Evolutionary conservation across 225 moss, liverwort and hornwort species (phyloP), one percentile per base, ranked within the genome.

Genomic region (Ulota crispa): DNA sequence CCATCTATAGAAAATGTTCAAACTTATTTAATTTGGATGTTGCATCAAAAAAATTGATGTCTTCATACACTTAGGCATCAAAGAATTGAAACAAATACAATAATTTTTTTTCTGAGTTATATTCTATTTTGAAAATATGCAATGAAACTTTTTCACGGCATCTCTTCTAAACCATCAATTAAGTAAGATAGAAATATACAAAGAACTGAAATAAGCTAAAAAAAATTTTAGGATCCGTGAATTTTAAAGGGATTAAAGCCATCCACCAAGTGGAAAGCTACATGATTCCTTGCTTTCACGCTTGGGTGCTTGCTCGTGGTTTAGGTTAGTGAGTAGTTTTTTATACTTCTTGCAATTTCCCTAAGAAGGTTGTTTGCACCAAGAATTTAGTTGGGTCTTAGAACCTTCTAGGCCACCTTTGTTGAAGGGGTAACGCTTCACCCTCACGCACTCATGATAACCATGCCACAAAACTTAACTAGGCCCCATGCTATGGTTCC

Each of bases 351-450:
- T 36, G 36, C 36, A 36, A 1, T 36, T 6, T 36, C 36, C 36
- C 36, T 6, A 0, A 4, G 12, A 41, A 41, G 37, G 10, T 67
- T 67, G 67, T 67, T 67, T 3, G 20, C 67, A 67, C 67, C 41
- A 67, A 67, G 41, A 67, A 23, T 67, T 67, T 67, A 67, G 39
- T 67, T 67, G 67, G 67, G 67, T 39, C 67, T 67, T 67, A 41
- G 70, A 70, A 28, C 47, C 68, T 42, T 68, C 7, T 3, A 12
- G 24, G 5, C 41, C 68, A 68, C n/a, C n/a, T 68, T 68, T 68
- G n/a, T 68, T 23, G 12, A 45, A 69, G 24, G 26, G 45, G 14
- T 69, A 69, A 27, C 4, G 26, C 45, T 69, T 69, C 45, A 69
- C 45, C 69, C 5, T 69, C 8, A 69, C 7, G 45, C 69, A 69